A percentile compares a stretch with the other conserved stretches of the same genome.
Conservation (phyloP, 345 rosid species). For the Kandelia obovata region DNA sequence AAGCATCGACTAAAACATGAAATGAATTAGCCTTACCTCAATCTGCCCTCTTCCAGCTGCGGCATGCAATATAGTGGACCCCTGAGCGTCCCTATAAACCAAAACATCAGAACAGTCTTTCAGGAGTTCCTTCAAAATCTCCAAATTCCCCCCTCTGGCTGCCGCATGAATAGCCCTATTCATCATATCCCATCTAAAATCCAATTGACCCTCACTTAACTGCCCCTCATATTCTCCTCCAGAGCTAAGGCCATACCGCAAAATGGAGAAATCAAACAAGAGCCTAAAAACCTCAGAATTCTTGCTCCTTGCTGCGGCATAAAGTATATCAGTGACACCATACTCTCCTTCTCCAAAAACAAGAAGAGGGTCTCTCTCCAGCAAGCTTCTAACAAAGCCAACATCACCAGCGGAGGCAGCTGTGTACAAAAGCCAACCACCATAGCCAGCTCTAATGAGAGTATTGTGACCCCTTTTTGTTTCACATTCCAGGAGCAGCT, state of each 20-base stretch:
- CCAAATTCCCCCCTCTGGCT: slow-evolving; percentile 87
- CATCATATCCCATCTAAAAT: slow-evolving; percentile 63
- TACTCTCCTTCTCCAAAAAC: slow-evolving; percentile 98
- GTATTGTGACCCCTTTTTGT: slow-evolving; percentile 48
- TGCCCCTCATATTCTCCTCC: slow-evolving; percentile 33
- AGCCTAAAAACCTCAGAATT: slow-evolving; percentile 59
- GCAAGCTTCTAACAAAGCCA: slow-evolving; percentile 54
- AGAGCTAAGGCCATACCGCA: slow-evolving; percentile 31
- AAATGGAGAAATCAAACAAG: slow-evolving; percentile 44
- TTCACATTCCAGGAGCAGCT: slow-evolving; percentile 59
- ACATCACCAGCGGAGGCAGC: slow-evolving; percentile 92
- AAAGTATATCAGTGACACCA: slow-evolving; percentile 80
- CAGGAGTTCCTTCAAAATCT: slow-evolving; percentile 46
- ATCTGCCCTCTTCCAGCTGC: slow-evolving; percentile 83
- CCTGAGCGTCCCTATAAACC: slow-evolving; percentile 53
- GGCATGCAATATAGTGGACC: slow-evolving; percentile 72
- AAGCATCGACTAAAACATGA: neutral
- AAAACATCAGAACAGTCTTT: slow-evolving; percentile 40
- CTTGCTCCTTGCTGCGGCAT: slow-evolving; percentile 78
- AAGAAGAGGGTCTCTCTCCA: slow-evolving; percentile 75
- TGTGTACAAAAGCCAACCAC: slow-evolving; percentile 94
- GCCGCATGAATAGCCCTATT: slow-evolving; percentile 85
- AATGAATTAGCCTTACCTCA: slow-evolving; percentile 42
- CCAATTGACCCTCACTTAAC: slow-evolving; percentile 32
- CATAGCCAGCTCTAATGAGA: slow-evolving; percentile 84